Evolutionary conservation across 495 filamentous ascomycete genomes (phyloP), one percentile per base, ranked within the genome.

Genomic region (Neurospora sp.): DNA sequence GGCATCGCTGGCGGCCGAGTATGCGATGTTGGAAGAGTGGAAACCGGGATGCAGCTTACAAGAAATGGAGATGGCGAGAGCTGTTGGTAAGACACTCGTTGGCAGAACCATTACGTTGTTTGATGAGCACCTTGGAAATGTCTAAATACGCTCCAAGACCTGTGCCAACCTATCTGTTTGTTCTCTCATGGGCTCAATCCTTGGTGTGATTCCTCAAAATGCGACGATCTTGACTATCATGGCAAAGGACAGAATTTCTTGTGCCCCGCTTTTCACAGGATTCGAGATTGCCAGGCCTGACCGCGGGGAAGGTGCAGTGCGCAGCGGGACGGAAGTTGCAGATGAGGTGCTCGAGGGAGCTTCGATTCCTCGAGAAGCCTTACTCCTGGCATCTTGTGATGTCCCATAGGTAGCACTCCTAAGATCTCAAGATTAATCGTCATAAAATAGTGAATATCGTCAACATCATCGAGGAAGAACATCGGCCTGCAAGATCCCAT

Each of bases 261-360:
- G 53, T 61, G 14, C 12, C 53, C 53, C 14, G 53, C 53, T 61
- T 61, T 35, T 61, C 12, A 18, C 14, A 35, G 0, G 20, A 53
- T 27, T 31, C 0, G 27, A 35, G 53, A 61, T 9, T 35, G 27
- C 22, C 27, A 61, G 53, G 27, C 53, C 14, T 27, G 14, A 14
- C 27, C 53, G 53, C 53, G 53, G 53, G 27, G 53, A 35, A 61
- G 53, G 53, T 61, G 53, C 22, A 61, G 53, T 61, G 53, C 53
- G 53, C 53, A 61, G 53, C 53, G 53, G 53, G 27, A 61, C 20
- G 12, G 53, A 8, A 61, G 48, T 8, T 31, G 22, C 20, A 14
- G 48, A 59, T 59, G 11, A 16, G 27, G 12, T 61, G 22, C 12
- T 9, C 53, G 12, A 4, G 20, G 20, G 11, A 59, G 48, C 48